phyloP scores from a whole-genome alignment of 2,329 filamentous ascomycete genomes.

The Elsinoe arachidis region DNA sequence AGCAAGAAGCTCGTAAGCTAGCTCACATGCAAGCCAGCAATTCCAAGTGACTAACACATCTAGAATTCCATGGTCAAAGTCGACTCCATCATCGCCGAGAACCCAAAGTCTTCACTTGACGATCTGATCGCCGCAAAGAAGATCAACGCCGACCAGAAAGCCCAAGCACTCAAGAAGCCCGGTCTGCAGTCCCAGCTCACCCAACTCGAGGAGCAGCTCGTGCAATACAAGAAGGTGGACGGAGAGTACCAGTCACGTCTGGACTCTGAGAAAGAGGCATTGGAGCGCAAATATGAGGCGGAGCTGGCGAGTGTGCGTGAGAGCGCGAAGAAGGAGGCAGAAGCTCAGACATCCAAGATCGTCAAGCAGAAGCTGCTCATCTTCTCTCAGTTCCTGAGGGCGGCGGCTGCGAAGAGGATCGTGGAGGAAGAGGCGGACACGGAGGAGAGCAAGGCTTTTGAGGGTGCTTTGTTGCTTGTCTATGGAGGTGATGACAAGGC shows the following conservation, averaged over 20 bases:
- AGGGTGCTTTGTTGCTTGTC: constrained; percentile 68
- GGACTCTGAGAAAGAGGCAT: constrained; percentile 47
- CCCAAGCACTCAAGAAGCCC: constrained; percentile 69
- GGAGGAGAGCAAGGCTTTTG: constrained; percentile 72
- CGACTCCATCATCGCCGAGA: constrained; percentile 58
- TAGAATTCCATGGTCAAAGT: constrained; percentile 65
- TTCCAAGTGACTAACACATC: constrained; percentile 18
- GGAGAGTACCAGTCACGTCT: constrained; percentile 58
- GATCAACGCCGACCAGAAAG: constrained; percentile 74
- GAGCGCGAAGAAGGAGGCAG: constrained; percentile 47
- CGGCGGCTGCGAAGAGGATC: constrained; percentile 66
- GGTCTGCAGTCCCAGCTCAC: constrained; percentile 58
- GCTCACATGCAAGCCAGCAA: background rate
- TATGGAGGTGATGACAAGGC: constrained; percentile 70
- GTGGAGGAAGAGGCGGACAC: constrained; percentile 57
- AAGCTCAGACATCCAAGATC: constrained; percentile 38
- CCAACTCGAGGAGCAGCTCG: constrained; percentile 65
- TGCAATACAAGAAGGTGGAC: constrained; percentile 67
- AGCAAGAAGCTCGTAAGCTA: constrained; percentile 83
- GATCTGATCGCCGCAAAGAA: constrained; percentile 62
- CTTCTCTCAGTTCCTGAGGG: constrained; percentile 70
- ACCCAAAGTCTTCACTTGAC: constrained; percentile 62
- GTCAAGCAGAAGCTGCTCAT: constrained; percentile 56
- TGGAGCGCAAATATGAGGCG: constrained; percentile 47
- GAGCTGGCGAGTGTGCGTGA: constrained; percentile 49